Evolutionary conservation across 2,329 filamentous ascomycete genomes (phyloP), one percentile per base, ranked within the genome.

Genomic region (Scortechinia acanthostroma): DNA sequence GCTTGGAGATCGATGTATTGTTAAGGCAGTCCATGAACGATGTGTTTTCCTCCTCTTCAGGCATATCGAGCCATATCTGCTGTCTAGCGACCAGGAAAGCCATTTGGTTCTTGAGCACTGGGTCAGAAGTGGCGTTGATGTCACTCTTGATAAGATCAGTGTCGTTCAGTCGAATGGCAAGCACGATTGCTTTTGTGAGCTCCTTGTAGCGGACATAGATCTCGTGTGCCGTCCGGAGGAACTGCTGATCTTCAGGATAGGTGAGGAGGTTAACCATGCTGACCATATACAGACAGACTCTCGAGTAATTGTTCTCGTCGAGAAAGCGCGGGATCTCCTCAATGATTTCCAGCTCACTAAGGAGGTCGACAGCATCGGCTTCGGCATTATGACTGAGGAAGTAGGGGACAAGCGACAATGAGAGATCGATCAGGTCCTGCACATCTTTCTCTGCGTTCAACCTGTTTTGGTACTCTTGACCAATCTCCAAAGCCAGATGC

Each of bases 231-330:
- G 91, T 95, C 52, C 82, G 84, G 48, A 98, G 83, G 68, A 98
- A 97, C 56, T 88, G 83, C 60, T 96, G 88, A 65, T 98, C 96
- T 66, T 98, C 93, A 37, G 93, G 93, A 59, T 95, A 97, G 45
- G 93, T 96, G 62, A 98, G 81, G 17, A 98, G 79, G 59, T 93
- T 95, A 53, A 98, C 93, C 88, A 97, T 97, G 72, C 89, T 95
- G 55, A 95, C 89, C 85, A 98, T 95, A 70, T 98, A 98, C 53
- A 98, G 70, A 61, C 93, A 97, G 46, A 96, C 93, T 58, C 93
- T 76, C 44, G 86, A 74, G 62, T 95, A 98, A 21, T 91, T 97
- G 67, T 97, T 85, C 63, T 94, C 86, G 63, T 98, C 93, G 44
- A 98, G 76, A 56, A 91, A 94, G 53, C 89, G 77, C 46, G 88